Evolutionary conservation across 2,329 filamentous ascomycete species (phyloP).

Genomic region (Volutella citrinella): DNA sequence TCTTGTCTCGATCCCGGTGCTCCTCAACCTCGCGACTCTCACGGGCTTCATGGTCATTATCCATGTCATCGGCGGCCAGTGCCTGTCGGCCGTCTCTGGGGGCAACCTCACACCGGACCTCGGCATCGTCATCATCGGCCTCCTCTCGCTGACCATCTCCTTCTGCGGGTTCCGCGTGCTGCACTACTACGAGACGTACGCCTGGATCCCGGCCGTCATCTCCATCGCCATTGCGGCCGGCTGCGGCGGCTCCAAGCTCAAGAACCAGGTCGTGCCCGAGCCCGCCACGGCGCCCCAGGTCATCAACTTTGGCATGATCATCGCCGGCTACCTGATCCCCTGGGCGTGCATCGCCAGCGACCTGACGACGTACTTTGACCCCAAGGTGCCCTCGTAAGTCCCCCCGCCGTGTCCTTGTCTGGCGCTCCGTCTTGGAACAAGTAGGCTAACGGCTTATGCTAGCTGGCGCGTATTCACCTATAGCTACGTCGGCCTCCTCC

Average conservation of each 20-base stretch:
- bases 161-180: conserved; percentile 59
- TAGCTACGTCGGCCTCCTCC: conserved; percentile 51
- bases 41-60: conserved; percentile 63
- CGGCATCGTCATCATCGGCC: conserved; percentile 59
- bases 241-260: conserved; percentile 48
- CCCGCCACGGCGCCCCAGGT: conserved; percentile 44
- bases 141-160: conserved; percentile 56
- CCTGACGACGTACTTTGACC: conserved; percentile 59
- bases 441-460: conserved; percentile 8
- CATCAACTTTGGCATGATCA: conserved; percentile 57
- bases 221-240: conserved; percentile 54
- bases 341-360: conserved; percentile 59
- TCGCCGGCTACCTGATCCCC: conserved; percentile 62
- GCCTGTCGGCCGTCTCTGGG: conserved; percentile 50
- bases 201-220: conserved; percentile 54
- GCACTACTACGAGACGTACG: conserved; percentile 56
- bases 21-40: conserved; percentile 61
- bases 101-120: conserved; percentile 48
- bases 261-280: conserved; percentile 42
- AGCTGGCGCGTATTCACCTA: conserved; percentile 50
- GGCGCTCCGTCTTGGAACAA: too few relatives aligned
- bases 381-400: conserved; percentile 48
- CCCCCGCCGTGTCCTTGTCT: neutral
- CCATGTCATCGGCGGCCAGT: conserved; percentile 59
- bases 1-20: conserved; percentile 55